Percentiles rank a stretch among this genome's conserved stretches.
Conservation (phyloP, 2,329 filamentous ascomycete species). For the Fusarium bactridioides region DNA sequence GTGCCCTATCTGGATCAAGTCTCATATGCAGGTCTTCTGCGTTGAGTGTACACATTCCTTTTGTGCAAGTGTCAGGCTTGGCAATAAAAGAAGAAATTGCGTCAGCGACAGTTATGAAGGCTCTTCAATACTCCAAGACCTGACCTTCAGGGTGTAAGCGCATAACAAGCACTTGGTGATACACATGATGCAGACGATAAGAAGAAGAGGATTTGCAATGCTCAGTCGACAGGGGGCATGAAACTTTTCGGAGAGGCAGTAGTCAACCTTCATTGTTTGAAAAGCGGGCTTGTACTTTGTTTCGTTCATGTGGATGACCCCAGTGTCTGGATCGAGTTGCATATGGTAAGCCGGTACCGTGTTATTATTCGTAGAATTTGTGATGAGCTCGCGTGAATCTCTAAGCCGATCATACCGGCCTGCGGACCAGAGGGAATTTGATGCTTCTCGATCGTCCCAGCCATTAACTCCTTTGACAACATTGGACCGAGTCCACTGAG, state of each 20-base stretch:
- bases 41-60: not conserved
- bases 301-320: not conserved
- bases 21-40: not conserved
- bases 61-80: not conserved
- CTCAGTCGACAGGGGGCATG: not conserved
- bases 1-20: accelerated
- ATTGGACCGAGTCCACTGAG: not conserved
- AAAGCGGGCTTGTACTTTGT: not conserved
- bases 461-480: not conserved
- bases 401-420: not conserved
- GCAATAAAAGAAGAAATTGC: not conserved
- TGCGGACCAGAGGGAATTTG: not conserved
- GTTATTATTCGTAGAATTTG: not conserved
- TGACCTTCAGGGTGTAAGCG: not conserved
- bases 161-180: not conserved
- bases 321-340: not conserved
- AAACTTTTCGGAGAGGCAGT: not conserved
- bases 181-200: not conserved
- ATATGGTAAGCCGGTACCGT: not conserved
- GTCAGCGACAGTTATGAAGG: not conserved
- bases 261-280: not conserved
- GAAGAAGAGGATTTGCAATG: not conserved
- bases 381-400: not conserved
- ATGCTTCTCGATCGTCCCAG: not conserved
- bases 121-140: not conserved